Evolutionary conservation across 306 rosid genomes (phyloP).

Genomic region (Vigna trinervia): DNA sequence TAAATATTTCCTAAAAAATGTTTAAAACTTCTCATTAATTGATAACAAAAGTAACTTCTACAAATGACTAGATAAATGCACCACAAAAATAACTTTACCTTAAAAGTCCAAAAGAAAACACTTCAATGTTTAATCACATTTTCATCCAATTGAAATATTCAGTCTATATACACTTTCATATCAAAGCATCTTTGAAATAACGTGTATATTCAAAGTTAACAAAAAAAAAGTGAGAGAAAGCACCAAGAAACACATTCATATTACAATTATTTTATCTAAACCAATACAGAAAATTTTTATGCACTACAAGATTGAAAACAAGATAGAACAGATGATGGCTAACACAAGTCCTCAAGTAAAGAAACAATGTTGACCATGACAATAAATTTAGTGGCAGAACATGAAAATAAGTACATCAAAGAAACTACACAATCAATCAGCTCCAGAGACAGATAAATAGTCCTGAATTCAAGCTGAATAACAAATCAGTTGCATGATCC

Average conservation of each 20-base stretch:
- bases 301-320: constrained; percentile 37
- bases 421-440: constrained; percentile 48
- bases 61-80: not conserved
- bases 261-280: constrained; percentile 29
- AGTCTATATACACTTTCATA: not conserved
- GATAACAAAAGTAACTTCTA: not conserved
- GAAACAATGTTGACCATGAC: constrained; percentile 26
- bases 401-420: constrained; percentile 32
- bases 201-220: not conserved
- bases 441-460: constrained; percentile 38
- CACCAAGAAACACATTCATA: constrained; percentile 38
- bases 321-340: constrained; percentile 34
- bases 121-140: not conserved
- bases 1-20: no score
- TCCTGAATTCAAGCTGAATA: constrained; percentile 38
- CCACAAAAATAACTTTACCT: not conserved
- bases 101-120: not conserved
- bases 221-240: not conserved
- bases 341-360: constrained; percentile 42
- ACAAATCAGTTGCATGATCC: constrained; percentile 70
- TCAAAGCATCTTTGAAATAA: not conserved
- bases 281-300: not conserved
- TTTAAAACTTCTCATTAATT: not conserved
- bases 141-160: not conserved
- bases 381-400: constrained; percentile 38